These are phyloP conservation scores for Spironucleus salmonicida DNA, from an alignment of 208 protist genomes.

Conservation along the genomic window DNA sequence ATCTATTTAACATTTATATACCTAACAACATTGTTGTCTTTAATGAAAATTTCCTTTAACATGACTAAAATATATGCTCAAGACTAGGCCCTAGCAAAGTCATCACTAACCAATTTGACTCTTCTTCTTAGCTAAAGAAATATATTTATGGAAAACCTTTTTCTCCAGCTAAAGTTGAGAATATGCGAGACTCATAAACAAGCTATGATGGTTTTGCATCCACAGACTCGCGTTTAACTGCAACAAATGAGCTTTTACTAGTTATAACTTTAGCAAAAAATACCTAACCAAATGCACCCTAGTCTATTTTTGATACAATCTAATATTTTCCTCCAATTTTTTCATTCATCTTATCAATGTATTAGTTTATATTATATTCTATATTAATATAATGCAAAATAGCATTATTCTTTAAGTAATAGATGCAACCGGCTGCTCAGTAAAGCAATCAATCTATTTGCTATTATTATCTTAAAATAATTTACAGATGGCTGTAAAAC, in stretches of 20 bases:
- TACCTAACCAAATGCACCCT: constrained; percentile 12
- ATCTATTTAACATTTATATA: constrained; percentile 75
- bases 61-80: constrained; percentile 84
- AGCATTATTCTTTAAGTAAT: no score
- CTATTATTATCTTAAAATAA: no score
- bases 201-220: constrained; percentile 77
- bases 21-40: constrained; percentile 93
- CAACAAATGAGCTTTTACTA: constrained; percentile 58
- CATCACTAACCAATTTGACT: constrained; percentile 94
- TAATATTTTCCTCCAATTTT: not conserved
- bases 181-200: constrained; percentile 80
- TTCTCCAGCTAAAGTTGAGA: constrained; percentile 58
- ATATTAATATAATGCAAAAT: no score
- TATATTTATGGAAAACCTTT: constrained; percentile 75
- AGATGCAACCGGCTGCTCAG: no score
- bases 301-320: not conserved
- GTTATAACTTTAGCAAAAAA: not conserved
- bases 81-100: constrained; percentile 85
- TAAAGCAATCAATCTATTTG: no score
- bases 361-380: no score
- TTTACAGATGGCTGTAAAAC: no score
- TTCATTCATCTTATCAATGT: constrained; percentile 16
- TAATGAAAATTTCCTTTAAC: constrained; percentile 62
- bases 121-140: constrained; percentile 73
- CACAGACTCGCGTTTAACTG: constrained; percentile 68